Evolutionary conservation across 176 grass and related monocot species (phyloP).

Genomic region (Carex scoparia): DNA sequence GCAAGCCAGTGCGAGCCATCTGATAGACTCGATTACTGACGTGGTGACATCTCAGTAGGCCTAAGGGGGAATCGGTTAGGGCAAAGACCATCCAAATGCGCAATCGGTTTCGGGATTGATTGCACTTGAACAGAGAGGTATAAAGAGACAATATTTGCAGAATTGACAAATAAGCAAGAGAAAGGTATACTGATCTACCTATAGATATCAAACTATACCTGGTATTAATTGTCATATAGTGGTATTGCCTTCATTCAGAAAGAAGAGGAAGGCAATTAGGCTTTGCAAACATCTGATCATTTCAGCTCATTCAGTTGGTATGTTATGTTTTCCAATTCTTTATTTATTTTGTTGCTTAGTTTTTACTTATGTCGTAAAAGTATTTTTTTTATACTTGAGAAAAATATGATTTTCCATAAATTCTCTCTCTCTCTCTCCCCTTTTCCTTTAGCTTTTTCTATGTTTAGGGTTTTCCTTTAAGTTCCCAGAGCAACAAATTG

Average conservation of each 20-base stretch:
- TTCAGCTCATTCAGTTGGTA: conserved; percentile 12
- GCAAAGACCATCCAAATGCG: background rate
- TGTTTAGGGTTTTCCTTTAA: background rate
- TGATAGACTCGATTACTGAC: background rate
- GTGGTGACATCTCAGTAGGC: background rate
- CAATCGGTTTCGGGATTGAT: background rate
- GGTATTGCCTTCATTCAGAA: conserved; percentile 9
- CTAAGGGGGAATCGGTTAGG: background rate
- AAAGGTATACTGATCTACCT: background rate
- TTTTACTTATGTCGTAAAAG: background rate
- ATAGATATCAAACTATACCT: background rate
- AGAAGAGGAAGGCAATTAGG: conserved; percentile 12
- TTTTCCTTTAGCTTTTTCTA: background rate
- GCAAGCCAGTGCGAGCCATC: background rate
- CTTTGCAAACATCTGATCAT: background rate
- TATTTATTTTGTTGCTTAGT: background rate
- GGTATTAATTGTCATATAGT: background rate
- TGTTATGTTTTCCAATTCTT: background rate
- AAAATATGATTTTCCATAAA: background rate
- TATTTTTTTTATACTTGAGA: background rate
- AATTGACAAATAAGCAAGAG: background rate
- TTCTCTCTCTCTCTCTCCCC: background rate
- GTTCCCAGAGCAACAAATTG: background rate
- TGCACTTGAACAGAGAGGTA: background rate
- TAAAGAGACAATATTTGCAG: background rate